These are phyloP conservation scores for Solanum piurae DNA, from an alignment of 257 asterid genomes.

Conservation along the genomic window DNA sequence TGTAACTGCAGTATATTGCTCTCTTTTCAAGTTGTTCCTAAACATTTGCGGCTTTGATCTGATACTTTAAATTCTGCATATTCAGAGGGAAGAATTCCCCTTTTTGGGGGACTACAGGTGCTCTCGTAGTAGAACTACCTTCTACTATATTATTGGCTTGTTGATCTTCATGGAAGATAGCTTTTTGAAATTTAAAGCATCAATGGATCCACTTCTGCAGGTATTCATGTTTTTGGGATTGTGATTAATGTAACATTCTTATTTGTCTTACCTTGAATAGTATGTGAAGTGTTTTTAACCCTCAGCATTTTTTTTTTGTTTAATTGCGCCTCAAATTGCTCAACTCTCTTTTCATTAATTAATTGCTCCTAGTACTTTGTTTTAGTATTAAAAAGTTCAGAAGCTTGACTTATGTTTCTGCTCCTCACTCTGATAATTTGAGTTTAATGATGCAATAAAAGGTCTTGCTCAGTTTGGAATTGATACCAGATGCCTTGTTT, in stretches of 20 bases:
- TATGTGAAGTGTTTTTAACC: background rate
- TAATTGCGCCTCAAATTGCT: background rate
- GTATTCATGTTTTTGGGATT: conserved; percentile 20
- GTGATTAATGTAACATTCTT: background rate
- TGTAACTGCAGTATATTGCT: background rate
- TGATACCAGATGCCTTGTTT: conserved; percentile 72
- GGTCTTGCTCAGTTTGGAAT: conserved; percentile 71
- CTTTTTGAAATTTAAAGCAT: conserved; percentile 66
- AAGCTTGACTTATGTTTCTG: background rate
- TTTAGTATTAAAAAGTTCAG: background rate
- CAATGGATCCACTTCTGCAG: conserved; percentile 85
- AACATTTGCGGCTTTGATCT: background rate
- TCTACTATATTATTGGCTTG: conserved; percentile 86
- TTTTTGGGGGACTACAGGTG: conserved; percentile 77
- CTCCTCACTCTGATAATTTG: conserved; percentile 2
- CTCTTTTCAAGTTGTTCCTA: background rate
- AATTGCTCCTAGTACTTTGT: background rate
- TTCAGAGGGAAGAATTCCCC: conserved; percentile 89
- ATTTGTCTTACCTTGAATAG: background rate
- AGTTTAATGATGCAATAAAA: conserved; percentile 10
- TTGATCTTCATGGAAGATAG: conserved; percentile 89
- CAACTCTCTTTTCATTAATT: background rate
- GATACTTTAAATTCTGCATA: background rate
- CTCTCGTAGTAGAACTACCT: conserved; percentile 89
- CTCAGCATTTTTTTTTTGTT: background rate